A percentile compares a stretch with the other conserved stretches of the same genome.
phyloP scores from a whole-genome alignment of 2,329 filamentous ascomycete genomes.

The Exophiala dermatitidis region DNA sequence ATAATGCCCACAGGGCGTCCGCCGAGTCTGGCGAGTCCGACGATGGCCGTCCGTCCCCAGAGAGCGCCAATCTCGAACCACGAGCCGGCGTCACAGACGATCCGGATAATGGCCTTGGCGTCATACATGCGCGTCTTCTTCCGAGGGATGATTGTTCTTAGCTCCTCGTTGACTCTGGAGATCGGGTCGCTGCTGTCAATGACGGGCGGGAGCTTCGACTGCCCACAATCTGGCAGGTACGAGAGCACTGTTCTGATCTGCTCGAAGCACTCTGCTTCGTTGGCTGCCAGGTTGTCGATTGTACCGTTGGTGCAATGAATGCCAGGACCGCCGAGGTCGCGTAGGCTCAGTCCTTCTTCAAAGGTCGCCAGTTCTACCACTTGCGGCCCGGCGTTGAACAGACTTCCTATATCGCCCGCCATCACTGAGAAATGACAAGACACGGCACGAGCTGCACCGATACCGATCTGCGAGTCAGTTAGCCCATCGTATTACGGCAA shows the following conservation, averaged over 20 bases:
- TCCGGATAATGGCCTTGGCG: slow-evolving; percentile 49
- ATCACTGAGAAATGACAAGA: slow-evolving; percentile 60
- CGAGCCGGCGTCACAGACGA: slow-evolving; percentile 48
- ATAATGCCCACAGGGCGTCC: slow-evolving; percentile 55
- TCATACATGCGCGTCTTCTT: slow-evolving; percentile 55
- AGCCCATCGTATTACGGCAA: neutral
- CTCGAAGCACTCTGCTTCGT: slow-evolving; percentile 55
- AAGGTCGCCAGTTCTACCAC: slow-evolving; percentile 58
- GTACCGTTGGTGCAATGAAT: slow-evolving; percentile 61
- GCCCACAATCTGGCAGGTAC: slow-evolving; percentile 54
- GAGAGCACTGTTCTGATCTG: slow-evolving; percentile 51
- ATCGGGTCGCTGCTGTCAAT: slow-evolving; percentile 44
- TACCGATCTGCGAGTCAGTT: slow-evolving; percentile 35
- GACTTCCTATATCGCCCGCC: slow-evolving; percentile 54
- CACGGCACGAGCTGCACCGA: slow-evolving; percentile 56
- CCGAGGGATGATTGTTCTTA: slow-evolving; percentile 54
- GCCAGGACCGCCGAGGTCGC: slow-evolving; percentile 53
- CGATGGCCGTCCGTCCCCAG: slow-evolving; percentile 57
- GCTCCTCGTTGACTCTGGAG: slow-evolving; percentile 41
- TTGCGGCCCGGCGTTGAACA: slow-evolving; percentile 59
- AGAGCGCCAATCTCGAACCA: slow-evolving; percentile 59
- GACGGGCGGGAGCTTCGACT: slow-evolving; percentile 45
- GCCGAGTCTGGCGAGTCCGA: slow-evolving; percentile 52
- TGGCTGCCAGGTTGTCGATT: slow-evolving; percentile 56
- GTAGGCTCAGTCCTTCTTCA: slow-evolving; percentile 54